Conservation (phyloP, 345 rosid genomes). For the Cardamine resedifolia region DNA sequence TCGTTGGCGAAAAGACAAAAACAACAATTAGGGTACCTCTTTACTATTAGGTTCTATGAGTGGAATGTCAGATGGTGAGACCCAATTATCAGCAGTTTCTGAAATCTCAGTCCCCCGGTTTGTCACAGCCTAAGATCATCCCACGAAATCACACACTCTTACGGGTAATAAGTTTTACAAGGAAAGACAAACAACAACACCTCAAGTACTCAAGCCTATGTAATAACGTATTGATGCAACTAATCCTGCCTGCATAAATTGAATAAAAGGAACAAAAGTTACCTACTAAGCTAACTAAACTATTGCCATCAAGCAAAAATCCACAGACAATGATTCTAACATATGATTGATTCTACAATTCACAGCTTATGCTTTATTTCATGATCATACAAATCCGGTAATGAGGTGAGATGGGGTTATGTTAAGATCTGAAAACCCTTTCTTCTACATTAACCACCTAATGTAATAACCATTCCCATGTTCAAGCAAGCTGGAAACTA, state of each 20-base stretch:
- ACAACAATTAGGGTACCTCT: slow-evolving; percentile 43
- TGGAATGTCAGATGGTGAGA: slow-evolving; percentile 47
- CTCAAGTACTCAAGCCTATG: background rate
- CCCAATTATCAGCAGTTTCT: slow-evolving; percentile 45
- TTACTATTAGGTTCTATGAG: slow-evolving; percentile 45
- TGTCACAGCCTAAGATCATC: slow-evolving; percentile 47
- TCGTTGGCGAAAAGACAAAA: slow-evolving; percentile 18
- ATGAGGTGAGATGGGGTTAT: background rate
- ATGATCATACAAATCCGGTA: background rate
- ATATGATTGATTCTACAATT: background rate
- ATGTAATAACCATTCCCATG: background rate
- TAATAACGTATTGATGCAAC: slow-evolving; percentile 1
- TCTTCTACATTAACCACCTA: slow-evolving; percentile 12
- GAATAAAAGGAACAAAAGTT: background rate
- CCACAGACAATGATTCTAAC: background rate
- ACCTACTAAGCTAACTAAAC: background rate
- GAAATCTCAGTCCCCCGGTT: slow-evolving; percentile 47
- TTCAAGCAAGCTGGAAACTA: slow-evolving; percentile 6
- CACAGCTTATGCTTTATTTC: background rate
- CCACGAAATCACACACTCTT: slow-evolving; percentile 30
- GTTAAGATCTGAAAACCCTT: background rate
- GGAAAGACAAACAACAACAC: background rate
- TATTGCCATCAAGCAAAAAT: background rate
- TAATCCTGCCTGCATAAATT: background rate
- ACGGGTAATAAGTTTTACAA: slow-evolving; percentile 1